Evolutionary conservation across 2,329 filamentous ascomycete species (phyloP).

Genomic region (Curvularia sp.): DNA sequence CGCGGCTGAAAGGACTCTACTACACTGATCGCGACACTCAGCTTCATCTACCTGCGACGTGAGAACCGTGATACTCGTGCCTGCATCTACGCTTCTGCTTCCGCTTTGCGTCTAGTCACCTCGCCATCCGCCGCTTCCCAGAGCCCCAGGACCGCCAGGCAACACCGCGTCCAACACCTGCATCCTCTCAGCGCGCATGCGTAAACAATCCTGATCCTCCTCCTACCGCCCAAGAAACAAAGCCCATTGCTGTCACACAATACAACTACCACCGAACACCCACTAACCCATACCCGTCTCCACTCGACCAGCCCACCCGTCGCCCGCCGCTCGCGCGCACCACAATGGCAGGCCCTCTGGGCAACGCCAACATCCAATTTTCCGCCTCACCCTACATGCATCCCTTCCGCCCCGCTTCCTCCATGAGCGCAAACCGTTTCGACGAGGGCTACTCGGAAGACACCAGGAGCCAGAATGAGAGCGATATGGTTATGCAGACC

Average conservation of each 20-base stretch:
- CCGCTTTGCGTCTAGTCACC: neutral
- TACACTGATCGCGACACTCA: conserved; percentile 1
- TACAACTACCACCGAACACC: no score
- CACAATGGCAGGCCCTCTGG: conserved; percentile 45
- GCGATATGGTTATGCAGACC: conserved; percentile 51
- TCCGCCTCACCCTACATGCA: conserved; percentile 46
- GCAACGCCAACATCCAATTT: conserved; percentile 37
- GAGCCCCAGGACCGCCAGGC: conserved; percentile 19
- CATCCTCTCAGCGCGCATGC: conserved; percentile 11
- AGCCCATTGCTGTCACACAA: neutral
- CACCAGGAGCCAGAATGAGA: conserved; percentile 58
- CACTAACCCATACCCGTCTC: conserved; percentile 4
- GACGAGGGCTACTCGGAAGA: conserved; percentile 92
- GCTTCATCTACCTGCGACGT: neutral
- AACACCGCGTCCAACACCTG: conserved; percentile 17
- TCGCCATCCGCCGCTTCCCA: conserved; percentile 7
- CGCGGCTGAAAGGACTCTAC: conserved; percentile 3
- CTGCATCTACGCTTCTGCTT: neutral
- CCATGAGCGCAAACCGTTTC: conserved; percentile 56
- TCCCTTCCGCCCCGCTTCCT: conserved; percentile 45
- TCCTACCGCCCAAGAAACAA: neutral
- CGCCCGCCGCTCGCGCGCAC: conserved; percentile 17
- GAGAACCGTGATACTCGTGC: neutral
- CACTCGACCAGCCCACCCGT: conserved; percentile 6
- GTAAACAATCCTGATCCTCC: neutral